A percentile compares a stretch with the other conserved stretches of the same genome.
Evolutionary conservation across 2,329 filamentous ascomycete species (phyloP).

Genomic region (Cytospora paraplurivora): DNA sequence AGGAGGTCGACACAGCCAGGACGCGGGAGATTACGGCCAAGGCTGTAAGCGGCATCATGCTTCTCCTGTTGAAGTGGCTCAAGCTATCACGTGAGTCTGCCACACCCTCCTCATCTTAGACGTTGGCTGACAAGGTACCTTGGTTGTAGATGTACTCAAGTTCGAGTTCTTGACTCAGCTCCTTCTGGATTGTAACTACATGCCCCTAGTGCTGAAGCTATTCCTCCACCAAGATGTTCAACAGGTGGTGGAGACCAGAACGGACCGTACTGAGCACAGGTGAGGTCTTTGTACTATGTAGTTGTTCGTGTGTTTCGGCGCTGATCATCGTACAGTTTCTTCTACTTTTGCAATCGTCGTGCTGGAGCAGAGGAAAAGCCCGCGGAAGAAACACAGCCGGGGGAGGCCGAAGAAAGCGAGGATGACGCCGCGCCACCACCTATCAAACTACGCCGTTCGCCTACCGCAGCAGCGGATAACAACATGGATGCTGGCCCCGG

Average conservation of each 20-base stretch:
- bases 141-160: slow-evolving; percentile 75
- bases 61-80: slow-evolving; percentile 94
- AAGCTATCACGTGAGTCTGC: slow-evolving; percentile 79
- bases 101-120: not conserved
- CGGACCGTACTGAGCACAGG: slow-evolving; percentile 81
- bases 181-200: slow-evolving; percentile 90
- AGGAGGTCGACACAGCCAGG: slow-evolving; percentile 80
- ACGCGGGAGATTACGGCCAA: slow-evolving; percentile 87
- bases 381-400: slow-evolving; percentile 31
- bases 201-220: slow-evolving; percentile 88
- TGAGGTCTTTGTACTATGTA: slow-evolving; percentile 43
- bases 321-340: slow-evolving; percentile 63
- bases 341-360: slow-evolving; percentile 81
- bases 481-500: slow-evolving; percentile 31
- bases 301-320: slow-evolving; percentile 26
- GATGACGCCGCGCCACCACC: slow-evolving; percentile 85
- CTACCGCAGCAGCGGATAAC: slow-evolving; percentile 41
- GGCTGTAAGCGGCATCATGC: slow-evolving; percentile 83
- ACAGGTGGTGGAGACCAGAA: slow-evolving; percentile 81
- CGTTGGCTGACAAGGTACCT: not conserved
- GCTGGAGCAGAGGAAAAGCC: slow-evolving; percentile 35
- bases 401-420: slow-evolving; percentile 54
- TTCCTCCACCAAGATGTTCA: slow-evolving; percentile 95
- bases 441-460: slow-evolving; percentile 63
- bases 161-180: slow-evolving; percentile 96